A percentile compares a stretch with the other conserved stretches of the same genome.
Evolutionary conservation across 1,284 basidiomycete genomes (phyloP).

Genomic region (Ganoderma meredithae): DNA sequence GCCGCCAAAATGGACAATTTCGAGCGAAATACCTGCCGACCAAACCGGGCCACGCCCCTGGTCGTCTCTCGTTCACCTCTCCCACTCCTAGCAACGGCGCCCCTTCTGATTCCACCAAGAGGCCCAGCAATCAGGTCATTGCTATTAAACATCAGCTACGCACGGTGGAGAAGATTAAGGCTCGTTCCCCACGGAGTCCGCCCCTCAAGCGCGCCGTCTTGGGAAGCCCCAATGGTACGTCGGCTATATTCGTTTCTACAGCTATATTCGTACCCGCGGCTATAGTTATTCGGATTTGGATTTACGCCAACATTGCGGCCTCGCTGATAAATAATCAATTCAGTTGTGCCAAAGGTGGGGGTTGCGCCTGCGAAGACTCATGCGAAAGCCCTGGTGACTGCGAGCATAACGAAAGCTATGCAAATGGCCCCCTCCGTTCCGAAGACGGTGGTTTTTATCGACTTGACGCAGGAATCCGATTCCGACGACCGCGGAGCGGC

Average conservation of each 20-base stretch:
- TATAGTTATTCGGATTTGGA: neutral
- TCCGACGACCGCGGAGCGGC: conserved; percentile 21
- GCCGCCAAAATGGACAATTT: conserved; percentile 10
- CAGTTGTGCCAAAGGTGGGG: conserved; percentile 18
- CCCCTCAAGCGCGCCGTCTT: conserved; percentile 19
- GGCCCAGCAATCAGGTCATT: conserved; percentile 4
- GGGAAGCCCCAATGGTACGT: conserved; percentile 23
- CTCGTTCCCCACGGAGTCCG: conserved; percentile 15
- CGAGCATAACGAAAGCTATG: neutral
- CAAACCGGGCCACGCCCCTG: conserved; percentile 1
- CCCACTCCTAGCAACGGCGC: neutral
- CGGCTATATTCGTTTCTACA: neutral
- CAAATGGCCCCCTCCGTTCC: conserved; percentile 22
- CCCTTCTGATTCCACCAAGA: neutral
- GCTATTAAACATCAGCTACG: conserved; percentile 18
- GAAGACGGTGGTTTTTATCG: conserved; percentile 29
- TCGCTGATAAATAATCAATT: neutral
- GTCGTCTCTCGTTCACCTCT: conserved; percentile 1
- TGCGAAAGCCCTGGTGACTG: conserved; percentile 13
- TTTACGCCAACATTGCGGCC: neutral
- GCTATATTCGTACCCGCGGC: neutral
- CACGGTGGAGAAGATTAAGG: conserved; percentile 15
- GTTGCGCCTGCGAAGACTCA: conserved; percentile 2
- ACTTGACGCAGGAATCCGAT: conserved; percentile 37
- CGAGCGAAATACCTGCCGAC: neutral